Base-by-base conservation (phyloP, 768 basidiomycete species). In the Tylopilus felleus region DNA sequence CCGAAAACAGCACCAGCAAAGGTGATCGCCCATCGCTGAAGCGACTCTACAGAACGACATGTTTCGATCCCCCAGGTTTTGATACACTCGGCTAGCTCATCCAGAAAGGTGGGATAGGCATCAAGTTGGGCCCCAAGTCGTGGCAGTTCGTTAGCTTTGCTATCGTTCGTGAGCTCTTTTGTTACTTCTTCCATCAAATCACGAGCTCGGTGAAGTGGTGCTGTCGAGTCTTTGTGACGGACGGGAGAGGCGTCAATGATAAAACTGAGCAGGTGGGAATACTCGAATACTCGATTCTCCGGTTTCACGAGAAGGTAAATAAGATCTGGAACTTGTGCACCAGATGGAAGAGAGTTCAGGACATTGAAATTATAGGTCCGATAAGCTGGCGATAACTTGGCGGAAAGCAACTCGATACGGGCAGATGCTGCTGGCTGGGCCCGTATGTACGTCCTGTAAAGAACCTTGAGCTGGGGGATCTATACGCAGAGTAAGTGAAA, bases 271-370 rank as follows among this genome's bases (percentile, higher is more conserved):
- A 98, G 79, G 3, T 93, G 80, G 0, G 88, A 83, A 67, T 98
- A 98, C 67, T 97, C 96, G 51, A 94, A 82, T 42, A 96, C 77
- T 8, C 95, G 84, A 65, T 97, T 93, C n/a, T 96, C 90, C 19
- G 95, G 95, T 71, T 95, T 96, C 70, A 97, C 94, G 54, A 98
- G 84, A 31, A 97, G 78, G 0, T 90, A 91, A 8, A 90, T 77
- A 35, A 98, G 81, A 66, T 97, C 93, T 84, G 89, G 91, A 4
- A 90, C 86, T 63, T 88, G 84, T 1, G 88, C 86, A 14, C 86
- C 77, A 19, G 80, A 76, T 1, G 81, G 77, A 2, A 86, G 27
- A 22, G 14, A 10, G 50, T 8, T 35, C 22, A 8, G 79, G 22
- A 86, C 86, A 38, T 81, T 78, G 17, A 77, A 64, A 46, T 86